Evolutionary conservation across 345 rosid species (phyloP), one percentile per base, ranked within the genome.

Genomic region (Cochlearia excelsa): DNA sequence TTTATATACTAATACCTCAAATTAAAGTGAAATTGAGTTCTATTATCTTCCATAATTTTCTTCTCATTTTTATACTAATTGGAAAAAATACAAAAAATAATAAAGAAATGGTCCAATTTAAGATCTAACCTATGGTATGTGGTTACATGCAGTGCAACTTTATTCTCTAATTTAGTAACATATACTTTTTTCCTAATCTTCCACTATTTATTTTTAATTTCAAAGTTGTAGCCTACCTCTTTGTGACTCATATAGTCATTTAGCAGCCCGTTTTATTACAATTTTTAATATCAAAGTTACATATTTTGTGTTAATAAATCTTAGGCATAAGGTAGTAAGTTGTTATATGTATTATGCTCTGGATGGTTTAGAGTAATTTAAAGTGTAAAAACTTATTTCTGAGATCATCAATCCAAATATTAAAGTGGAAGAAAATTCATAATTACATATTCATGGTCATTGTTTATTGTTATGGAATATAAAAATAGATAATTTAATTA

Each of bases 101-200:
- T 10, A 41, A 23, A 23, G n/a, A 57, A 55, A 62, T 30, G 23
- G 68, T 69, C 74, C 74, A 62, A 42, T 40, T 62, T 63, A 37
- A 69, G 42, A 53, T 55, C 59, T 62, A 64, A 62, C 64, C 74
- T 42, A 49, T 62, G 46, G 58, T 63, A 7, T 61, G 57, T 28
- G 16, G 46, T 60, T 54, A 39, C 63, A 69, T 55, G 68, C 63
- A 62, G 46, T 69, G 51, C 23, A 16, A 35, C 58, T 62, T 69
- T 61, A 34, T 29, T 69, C 49, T 55, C 23, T 5, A 3, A 4
- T 26, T 31, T 42, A 54, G 40, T 11, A 31, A 55, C 68, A 27
- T 30, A 61, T 62, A 49, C 74, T 62, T 69, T 69, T 63, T 31
- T 49, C 59, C 68, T 69, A 58, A 29, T 56, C 64, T 63, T 62